A percentile compares a stretch with the other conserved stretches of the same genome.
These are phyloP conservation scores for Xylaria nigripes DNA, from an alignment of 495 filamentous ascomycete genomes.

Conservation along the genomic window DNA sequence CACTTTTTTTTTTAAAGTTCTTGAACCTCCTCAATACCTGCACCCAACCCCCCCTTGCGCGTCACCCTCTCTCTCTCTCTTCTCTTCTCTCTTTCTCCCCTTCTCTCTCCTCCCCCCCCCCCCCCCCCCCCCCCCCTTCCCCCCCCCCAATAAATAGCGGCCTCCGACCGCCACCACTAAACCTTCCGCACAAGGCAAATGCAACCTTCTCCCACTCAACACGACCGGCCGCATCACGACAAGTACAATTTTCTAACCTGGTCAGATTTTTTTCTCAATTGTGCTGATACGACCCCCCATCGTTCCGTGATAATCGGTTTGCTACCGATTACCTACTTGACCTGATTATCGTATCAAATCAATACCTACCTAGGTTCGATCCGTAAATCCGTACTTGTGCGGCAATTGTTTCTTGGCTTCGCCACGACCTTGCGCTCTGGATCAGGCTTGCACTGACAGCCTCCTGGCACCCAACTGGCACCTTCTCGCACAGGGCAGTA, in stretches of 20 bases:
- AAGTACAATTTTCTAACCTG: neutral
- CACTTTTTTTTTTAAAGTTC: neutral
- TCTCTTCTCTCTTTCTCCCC: no score
- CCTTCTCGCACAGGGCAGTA: slow-evolving; percentile 3
- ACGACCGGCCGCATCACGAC: neutral
- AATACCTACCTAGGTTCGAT: no score
- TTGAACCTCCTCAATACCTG: neutral
- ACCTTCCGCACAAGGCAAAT: neutral
- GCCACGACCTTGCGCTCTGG: neutral
- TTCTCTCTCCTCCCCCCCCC: neutral
- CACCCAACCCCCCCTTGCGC: neutral
- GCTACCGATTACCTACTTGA: neutral
- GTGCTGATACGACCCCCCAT: neutral
- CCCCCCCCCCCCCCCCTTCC: neutral
- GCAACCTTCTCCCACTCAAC: slow-evolving; percentile 2
- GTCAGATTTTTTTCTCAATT: neutral
- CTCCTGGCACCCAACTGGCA: slow-evolving; percentile 2
- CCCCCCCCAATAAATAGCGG: neutral
- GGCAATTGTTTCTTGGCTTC: neutral
- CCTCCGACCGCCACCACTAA: slow-evolving; percentile 2
- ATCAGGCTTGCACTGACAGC: neutral
- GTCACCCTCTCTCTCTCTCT: neutral
- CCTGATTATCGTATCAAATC: no score
- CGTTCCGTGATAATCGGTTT: neutral
- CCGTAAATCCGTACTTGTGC: neutral